phyloP scores from a whole-genome alignment of 371 early-diverging fungal species.

The Polyrhizophydium stewartii region DNA sequence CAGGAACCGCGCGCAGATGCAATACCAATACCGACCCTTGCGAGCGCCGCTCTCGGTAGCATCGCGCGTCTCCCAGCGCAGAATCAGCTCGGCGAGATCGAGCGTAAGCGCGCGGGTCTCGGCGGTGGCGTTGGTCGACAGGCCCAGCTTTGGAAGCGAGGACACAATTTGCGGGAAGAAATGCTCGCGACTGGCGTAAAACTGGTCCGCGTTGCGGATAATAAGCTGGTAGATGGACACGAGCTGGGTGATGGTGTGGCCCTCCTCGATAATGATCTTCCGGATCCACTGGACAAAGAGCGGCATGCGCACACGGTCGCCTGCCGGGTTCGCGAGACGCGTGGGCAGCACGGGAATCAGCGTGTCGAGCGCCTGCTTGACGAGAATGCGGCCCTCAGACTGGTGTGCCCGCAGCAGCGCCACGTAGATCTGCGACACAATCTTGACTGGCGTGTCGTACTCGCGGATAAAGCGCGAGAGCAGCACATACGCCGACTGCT shows the following conservation, averaged over 20 bases:
- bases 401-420: constrained; percentile 86
- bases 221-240: constrained; percentile 86
- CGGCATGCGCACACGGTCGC: constrained; percentile 51
- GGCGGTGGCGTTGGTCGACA: constrained; percentile 75
- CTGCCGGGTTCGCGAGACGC: constrained; percentile 56
- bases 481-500: constrained; percentile 91
- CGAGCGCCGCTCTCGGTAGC: not conserved
- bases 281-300: constrained; percentile 82
- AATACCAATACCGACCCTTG: too few species aligned
- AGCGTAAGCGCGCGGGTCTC: constrained; percentile 85
- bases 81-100: constrained; percentile 84
- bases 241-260: constrained; percentile 80
- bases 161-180: constrained; percentile 87
- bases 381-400: constrained; percentile 64
- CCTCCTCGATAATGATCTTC: constrained; percentile 86
- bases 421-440: constrained; percentile 84
- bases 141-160: constrained; percentile 78
- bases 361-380: constrained; percentile 91
- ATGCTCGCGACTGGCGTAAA: constrained; percentile 81
- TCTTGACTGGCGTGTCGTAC: constrained; percentile 89
- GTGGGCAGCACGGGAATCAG: constrained; percentile 84
- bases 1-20: too few species aligned
- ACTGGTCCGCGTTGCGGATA: constrained; percentile 83
- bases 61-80: constrained; percentile 72
- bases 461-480: constrained; percentile 87